Evolutionary conservation across 2,329 filamentous ascomycete species (phyloP).

Genomic region (Aspergillus ochraceus): DNA sequence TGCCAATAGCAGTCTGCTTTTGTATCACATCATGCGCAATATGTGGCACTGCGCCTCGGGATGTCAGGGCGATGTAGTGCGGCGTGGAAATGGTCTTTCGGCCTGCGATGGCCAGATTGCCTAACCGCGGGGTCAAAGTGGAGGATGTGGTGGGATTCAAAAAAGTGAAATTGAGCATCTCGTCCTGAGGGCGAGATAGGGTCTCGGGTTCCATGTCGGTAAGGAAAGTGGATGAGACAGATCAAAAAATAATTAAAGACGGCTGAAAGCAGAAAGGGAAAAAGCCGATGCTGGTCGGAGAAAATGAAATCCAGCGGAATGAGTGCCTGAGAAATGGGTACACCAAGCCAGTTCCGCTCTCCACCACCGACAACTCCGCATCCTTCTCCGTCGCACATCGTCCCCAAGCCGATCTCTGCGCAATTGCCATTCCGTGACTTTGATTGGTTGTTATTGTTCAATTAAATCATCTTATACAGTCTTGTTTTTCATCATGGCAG

Average conservation of each 20-base stretch:
- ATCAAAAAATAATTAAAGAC: background rate
- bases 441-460: background rate
- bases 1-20: slow-evolving; percentile 64
- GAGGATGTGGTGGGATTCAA: slow-evolving; percentile 31
- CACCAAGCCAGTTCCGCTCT: background rate
- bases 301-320: background rate
- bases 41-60: slow-evolving; percentile 82
- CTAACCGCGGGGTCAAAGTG: slow-evolving; percentile 61
- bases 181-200: slow-evolving; percentile 19
- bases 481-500: slow-evolving; percentile 12
- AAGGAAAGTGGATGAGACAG: background rate
- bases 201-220: slow-evolving; percentile 31
- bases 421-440: background rate
- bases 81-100: slow-evolving; percentile 75
- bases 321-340: background rate
- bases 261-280: slow-evolving; percentile 19
- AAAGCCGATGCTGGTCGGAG: background rate
- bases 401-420: background rate
- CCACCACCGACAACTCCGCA: background rate
- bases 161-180: slow-evolving; percentile 42
- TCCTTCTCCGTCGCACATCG: background rate
- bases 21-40: slow-evolving; percentile 79
- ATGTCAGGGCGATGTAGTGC: slow-evolving; percentile 75
- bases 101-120: slow-evolving; percentile 62
- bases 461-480: background rate